Evolutionary conservation across 2,329 filamentous ascomycete species (phyloP).

Genomic region (Plenodomus biglobosus): DNA sequence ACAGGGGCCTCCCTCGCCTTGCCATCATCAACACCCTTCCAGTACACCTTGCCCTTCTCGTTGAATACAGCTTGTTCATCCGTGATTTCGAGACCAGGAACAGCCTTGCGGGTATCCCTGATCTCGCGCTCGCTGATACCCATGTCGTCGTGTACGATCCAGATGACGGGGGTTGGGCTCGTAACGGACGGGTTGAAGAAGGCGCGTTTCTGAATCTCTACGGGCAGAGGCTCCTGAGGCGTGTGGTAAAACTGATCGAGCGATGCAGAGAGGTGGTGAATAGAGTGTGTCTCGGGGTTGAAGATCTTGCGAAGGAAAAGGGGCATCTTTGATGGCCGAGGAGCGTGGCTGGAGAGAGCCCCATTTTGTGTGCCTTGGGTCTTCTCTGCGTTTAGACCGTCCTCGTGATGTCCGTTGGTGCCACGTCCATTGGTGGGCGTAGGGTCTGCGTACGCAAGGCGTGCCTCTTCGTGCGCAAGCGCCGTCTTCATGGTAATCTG

Average conservation of each 20-base stretch:
- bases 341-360: slow-evolving; percentile 14
- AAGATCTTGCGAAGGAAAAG: slow-evolving; percentile 36
- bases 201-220: slow-evolving; percentile 45
- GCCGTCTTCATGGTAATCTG: slow-evolving; percentile 41
- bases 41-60: slow-evolving; percentile 49
- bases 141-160: slow-evolving; percentile 50
- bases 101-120: slow-evolving; percentile 43
- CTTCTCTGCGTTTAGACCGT: slow-evolving; percentile 25
- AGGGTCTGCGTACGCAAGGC: slow-evolving; percentile 34
- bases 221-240: slow-evolving; percentile 34
- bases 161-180: slow-evolving; percentile 47
- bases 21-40: slow-evolving; percentile 44
- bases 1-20: slow-evolving; percentile 48
- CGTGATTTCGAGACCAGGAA: slow-evolving; percentile 45
- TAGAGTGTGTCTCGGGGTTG: slow-evolving; percentile 39
- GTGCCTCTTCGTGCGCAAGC: slow-evolving; percentile 34
- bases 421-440: slow-evolving; percentile 18
- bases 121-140: slow-evolving; percentile 50
- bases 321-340: slow-evolving; percentile 33
- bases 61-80: slow-evolving; percentile 51
- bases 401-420: slow-evolving; percentile 24
- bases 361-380: slow-evolving; percentile 8
- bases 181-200: slow-evolving; percentile 51
- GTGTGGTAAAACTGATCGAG: slow-evolving; percentile 40
- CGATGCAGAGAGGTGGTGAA: slow-evolving; percentile 29